phyloP scores from a whole-genome alignment of 306 rosid genomes.

The Leucaena leucocephala region DNA sequence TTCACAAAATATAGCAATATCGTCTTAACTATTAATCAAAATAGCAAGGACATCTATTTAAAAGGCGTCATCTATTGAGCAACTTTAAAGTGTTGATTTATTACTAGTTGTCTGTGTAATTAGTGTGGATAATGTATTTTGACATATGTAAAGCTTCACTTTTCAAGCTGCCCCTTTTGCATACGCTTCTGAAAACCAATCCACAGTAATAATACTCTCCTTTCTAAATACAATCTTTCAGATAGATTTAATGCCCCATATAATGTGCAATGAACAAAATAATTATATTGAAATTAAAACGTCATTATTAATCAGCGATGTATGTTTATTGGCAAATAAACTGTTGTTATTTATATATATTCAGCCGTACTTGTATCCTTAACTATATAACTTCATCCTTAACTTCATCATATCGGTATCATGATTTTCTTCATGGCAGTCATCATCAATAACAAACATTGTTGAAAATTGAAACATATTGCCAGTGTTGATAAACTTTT shows the following conservation, averaged over 20 bases:
- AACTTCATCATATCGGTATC: not conserved
- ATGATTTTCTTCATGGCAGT: not conserved
- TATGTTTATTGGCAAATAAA: not conserved
- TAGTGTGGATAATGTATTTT: constrained; percentile 6
- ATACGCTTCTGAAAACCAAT: constrained; percentile 15
- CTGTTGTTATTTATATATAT: not conserved
- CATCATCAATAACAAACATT: not conserved
- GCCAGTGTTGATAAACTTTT: too few relatives aligned
- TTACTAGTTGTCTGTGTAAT: not conserved
- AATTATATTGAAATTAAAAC: too few relatives aligned
- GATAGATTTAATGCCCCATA: too few relatives aligned
- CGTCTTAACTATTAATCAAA: too few relatives aligned
- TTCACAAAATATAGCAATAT: too few relatives aligned
- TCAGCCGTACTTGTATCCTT: not conserved
- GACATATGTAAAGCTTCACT: not conserved
- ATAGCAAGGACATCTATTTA: too few relatives aligned
- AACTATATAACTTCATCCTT: not conserved
- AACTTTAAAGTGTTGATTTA: too few relatives aligned
- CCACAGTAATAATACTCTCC: not conserved
- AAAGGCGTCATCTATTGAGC: too few relatives aligned
- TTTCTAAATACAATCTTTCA: too few relatives aligned
- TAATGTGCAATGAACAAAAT: too few relatives aligned
- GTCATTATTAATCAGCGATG: too few relatives aligned
- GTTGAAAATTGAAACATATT: not conserved
- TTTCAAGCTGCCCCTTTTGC: constrained; percentile 29